These are phyloP conservation scores for Fomitopsis pulvina DNA, from an alignment of 768 basidiomycete genomes.

Conservation along the genomic window DNA sequence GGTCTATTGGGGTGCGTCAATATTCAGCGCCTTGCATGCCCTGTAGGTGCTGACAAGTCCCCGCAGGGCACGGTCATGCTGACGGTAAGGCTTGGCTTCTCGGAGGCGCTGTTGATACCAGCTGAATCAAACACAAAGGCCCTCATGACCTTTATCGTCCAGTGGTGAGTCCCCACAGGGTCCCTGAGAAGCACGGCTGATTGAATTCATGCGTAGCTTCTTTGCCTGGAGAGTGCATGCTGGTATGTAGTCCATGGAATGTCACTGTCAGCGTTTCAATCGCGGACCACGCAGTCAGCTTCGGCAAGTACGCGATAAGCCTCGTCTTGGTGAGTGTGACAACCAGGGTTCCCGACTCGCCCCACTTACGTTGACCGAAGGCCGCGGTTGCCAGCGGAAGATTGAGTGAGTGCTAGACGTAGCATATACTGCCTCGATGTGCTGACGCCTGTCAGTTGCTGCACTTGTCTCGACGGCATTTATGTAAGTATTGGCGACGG, in stretches of 20 bases:
- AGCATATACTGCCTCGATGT: background rate
- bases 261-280: too few species aligned
- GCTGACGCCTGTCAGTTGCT: background rate
- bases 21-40: background rate
- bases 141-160: slow-evolving; percentile 20
- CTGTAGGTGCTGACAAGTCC: background rate
- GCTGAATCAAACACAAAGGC: slow-evolving; percentile 11
- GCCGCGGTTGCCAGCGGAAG: background rate
- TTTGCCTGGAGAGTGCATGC: slow-evolving; percentile 18
- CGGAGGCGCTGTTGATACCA: background rate
- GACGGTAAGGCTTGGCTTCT: slow-evolving; percentile 11
- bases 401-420: background rate
- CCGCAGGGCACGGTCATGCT: slow-evolving; percentile 12
- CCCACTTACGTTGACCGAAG: background rate
- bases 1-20: slow-evolving; percentile 14
- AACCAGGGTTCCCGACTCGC: too few species aligned
- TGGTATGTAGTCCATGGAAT: background rate
- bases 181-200: background rate
- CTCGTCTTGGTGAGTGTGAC: slow-evolving; percentile 1
- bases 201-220: slow-evolving; percentile 14
- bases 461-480: background rate
- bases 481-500: background rate
- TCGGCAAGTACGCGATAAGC: background rate
- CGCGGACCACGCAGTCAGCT: background rate
- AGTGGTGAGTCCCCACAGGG: slow-evolving; percentile 16